Base-by-base conservation (phyloP, 495 filamentous ascomycete genomes). In the Venustampulla echinocandica region DNA sequence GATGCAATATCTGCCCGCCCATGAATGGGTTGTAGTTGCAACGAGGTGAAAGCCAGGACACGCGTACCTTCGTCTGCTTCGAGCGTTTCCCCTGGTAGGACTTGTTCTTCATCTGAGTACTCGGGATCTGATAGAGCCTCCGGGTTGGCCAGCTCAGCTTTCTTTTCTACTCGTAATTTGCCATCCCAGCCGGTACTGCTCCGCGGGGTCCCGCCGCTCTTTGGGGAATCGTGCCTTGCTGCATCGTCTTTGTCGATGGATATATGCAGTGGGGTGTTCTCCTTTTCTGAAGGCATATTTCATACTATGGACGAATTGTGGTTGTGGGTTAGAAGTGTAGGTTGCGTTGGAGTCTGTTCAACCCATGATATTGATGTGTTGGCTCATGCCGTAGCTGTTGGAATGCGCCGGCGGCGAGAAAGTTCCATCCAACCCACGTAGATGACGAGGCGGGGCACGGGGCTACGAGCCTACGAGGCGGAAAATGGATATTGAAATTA, bases 111-210 rank as follows among this genome's bases (percentile, higher is more conserved):
- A 56, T 92, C 85, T 11, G 85, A 90, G 54, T 90, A 85, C 34
- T 92, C 87, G 1, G 85, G 80, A 53, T 93, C 88, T 28, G 81
- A 81, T 21, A 88, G 61, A 14, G 84, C 81, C 57, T 90, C 86
- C 13, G 84, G 82, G 56, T 92, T 90, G 4, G 70, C 70, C 15
- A 81, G 64, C 17, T 76, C 71, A 5, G 82, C 73, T 33, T 76
- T 73, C 33, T 64, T 75, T 42, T 83, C 77, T 9, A 87, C 62
- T 13, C 90, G 73, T 42, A 94, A 73, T 65, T 96, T 96, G 42
- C 90, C 90, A 66, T 95, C 89, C 89, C 89, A 96, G 44, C 89
- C 89, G 58, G 83, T 86, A 63, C 80, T 82, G 59, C 86, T 66
- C 47, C 61, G 66, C 2, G 53, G 50, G 1, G 39, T 45, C 7